Percentiles rank a stretch among this genome's conserved stretches.
These are phyloP conservation scores for Phaffomyces thermotolerans DNA, from an alignment of 805 yeast species.

Conservation along the genomic window DNA sequence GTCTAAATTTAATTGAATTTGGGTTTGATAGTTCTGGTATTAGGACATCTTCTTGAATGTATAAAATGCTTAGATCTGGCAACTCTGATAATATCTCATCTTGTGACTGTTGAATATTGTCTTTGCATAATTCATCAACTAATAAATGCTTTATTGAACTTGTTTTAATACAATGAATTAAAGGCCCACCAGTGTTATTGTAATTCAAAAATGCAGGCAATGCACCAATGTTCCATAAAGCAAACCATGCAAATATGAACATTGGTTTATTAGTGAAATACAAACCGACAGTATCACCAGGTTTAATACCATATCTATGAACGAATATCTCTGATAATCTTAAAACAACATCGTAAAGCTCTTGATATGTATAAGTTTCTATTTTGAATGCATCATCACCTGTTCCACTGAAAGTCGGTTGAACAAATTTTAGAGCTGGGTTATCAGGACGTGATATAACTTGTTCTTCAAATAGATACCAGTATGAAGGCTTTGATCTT, in stretches of 20 bases:
- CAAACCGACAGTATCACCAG: slow-evolving; percentile 65
- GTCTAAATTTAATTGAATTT: slow-evolving; percentile 43
- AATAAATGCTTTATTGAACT: slow-evolving; percentile 60
- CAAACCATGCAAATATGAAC: slow-evolving; percentile 72
- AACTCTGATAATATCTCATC: slow-evolving; percentile 29
- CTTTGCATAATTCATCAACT: slow-evolving; percentile 64
- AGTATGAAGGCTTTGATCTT: slow-evolving; percentile 35
- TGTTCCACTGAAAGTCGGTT: slow-evolving; percentile 27
- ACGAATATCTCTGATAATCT: slow-evolving; percentile 59
- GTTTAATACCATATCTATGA: slow-evolving; percentile 53
- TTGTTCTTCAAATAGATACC: slow-evolving; percentile 62
- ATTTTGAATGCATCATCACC: slow-evolving; percentile 52
- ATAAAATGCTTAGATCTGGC: slow-evolving; percentile 38
- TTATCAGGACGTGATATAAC: slow-evolving; percentile 42
- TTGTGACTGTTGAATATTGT: slow-evolving; percentile 45
- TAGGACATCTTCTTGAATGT: slow-evolving; percentile 45
- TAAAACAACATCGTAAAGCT: slow-evolving; percentile 59
- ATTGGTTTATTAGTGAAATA: slow-evolving; percentile 80
- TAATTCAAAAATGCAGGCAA: slow-evolving; percentile 81
- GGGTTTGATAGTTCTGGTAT: slow-evolving; percentile 32
- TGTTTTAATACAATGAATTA: slow-evolving; percentile 71
- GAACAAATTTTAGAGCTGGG: slow-evolving; percentile 53
- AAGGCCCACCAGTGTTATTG: slow-evolving; percentile 64
- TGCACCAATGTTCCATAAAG: slow-evolving; percentile 89
- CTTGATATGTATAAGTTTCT: slow-evolving; percentile 60